Evolutionary conservation across 192 early-diverging fungal genomes (phyloP).

Genomic region (Gigaspora rosea): DNA sequence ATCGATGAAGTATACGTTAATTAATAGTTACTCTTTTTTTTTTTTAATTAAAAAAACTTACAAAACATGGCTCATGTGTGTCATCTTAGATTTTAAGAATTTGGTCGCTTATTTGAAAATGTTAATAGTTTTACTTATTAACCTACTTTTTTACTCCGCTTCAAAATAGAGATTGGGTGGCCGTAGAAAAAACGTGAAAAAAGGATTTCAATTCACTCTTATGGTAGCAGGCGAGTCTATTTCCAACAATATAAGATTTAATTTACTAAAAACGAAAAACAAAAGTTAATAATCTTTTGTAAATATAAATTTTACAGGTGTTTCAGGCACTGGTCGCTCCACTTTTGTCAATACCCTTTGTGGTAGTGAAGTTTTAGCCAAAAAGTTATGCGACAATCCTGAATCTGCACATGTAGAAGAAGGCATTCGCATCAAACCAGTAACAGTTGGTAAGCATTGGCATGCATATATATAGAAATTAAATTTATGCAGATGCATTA

Average conservation of each 20-base stretch:
- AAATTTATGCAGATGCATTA: too few species aligned
- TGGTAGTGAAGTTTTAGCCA: conserved; percentile 71
- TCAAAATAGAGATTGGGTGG: conserved; percentile 32
- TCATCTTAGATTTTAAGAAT: too few species aligned
- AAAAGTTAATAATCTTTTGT: neutral
- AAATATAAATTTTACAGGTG: conserved; percentile 52
- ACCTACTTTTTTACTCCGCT: too few species aligned
- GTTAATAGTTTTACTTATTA: too few species aligned
- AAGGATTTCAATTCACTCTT: conserved; percentile 94
- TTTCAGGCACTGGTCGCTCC: conserved; percentile 95
- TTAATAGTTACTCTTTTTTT: too few species aligned
- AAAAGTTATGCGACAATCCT: conserved; percentile 63
- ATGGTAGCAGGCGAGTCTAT: conserved; percentile 86
- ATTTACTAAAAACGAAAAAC: neutral
- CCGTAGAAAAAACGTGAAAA: conserved; percentile 90
- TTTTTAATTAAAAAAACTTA: too few species aligned
- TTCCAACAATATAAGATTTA: neutral
- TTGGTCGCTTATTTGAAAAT: too few species aligned
- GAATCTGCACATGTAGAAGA: conserved; percentile 82
- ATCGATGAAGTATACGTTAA: too few species aligned
- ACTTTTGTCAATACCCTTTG: conserved; percentile 99
- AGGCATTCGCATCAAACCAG: conserved; percentile 84
- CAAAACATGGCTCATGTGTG: too few species aligned
- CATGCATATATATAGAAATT: too few species aligned
- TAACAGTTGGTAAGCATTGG: conserved; percentile 68